Evolutionary conservation across 2,329 filamentous ascomycete genomes (phyloP), one percentile per base, ranked within the genome.

Genomic region (Hypoxylon rubiginosum): DNA sequence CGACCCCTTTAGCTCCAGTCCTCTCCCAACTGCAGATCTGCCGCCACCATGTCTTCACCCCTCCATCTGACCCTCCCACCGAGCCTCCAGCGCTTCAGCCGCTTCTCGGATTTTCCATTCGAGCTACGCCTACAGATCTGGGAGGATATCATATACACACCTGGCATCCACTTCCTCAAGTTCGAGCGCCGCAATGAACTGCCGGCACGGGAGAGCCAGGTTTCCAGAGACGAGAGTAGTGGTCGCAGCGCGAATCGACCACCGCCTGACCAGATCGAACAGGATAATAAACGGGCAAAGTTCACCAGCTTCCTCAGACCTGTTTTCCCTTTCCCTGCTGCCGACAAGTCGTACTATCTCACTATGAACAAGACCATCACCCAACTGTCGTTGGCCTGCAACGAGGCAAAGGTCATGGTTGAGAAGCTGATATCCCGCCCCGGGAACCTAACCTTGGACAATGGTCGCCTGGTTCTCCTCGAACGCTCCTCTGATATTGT

Each of bases 141-240:
- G 75, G 60, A 72, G 49, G 45, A 71, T 2, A 58, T 67, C 36
- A 73, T 77, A 15, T 73, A 71, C 34, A 72, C 67, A 0, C 71
- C 73, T 4, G 75, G 75, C 4, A 76, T 77, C n/a, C 75, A 77
- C 65, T 77, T 77, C 45, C 73, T 77, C 32, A 75, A 75, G 53
- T 69, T 76, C 30, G 73, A 68, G 19, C 57, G 62, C 32, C 60
- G 66, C n/a, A 45, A 51, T 9, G 49, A 63, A 10, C 39, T 30
- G 15, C n/a, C n/a, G n/a, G 49, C 32, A n/a, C 17, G 45, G n/a
- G 58, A 68, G n/a, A 60, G 64, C 32, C 39, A 30, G 3, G 39
- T 58, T 8, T 60, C 60, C 6, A 39, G 24, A 9, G 58, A 30
- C n/a, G 66, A 58, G 17, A 54, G 66, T 26, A 58, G 45, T 10